phyloP scores from a whole-genome alignment of 768 basidiomycete species.

The Mycena rebaudengoi region DNA sequence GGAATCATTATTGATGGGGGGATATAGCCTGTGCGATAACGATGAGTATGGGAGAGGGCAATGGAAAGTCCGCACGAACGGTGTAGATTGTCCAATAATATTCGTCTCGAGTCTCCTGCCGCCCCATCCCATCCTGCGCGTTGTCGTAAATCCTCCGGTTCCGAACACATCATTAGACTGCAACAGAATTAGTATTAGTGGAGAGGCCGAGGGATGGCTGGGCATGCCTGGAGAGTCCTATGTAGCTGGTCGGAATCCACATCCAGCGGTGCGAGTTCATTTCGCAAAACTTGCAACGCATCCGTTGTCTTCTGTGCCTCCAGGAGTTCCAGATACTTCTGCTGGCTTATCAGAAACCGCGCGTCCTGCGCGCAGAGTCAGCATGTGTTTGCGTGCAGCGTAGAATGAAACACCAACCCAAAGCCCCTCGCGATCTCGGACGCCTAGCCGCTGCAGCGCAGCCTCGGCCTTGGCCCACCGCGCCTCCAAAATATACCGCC shows the following conservation, averaged over 20 bases:
- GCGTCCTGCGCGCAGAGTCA: conserved; percentile 63
- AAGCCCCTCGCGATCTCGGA: conserved; percentile 71
- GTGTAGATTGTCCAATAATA: conserved; percentile 82
- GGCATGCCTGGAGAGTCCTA: conserved; percentile 82
- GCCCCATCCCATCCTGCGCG: conserved; percentile 93
- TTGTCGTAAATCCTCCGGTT: conserved; percentile 81
- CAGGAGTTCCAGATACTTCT: conserved; percentile 95
- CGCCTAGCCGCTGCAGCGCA: conserved; percentile 72
- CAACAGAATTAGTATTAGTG: conserved; percentile 19
- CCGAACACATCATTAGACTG: conserved; percentile 93
- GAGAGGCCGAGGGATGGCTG: conserved; percentile 6
- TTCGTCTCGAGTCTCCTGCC: conserved; percentile 76
- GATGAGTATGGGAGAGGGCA: not conserved
- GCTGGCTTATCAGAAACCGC: conserved; percentile 88
- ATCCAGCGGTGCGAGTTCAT: conserved; percentile 86
- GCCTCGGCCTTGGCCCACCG: conserved; percentile 83
- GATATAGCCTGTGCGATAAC: conserved; percentile 71
- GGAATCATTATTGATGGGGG: conserved; percentile 95
- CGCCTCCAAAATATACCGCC: conserved; percentile 80
- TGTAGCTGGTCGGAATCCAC: conserved; percentile 85
- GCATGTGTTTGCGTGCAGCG: conserved; percentile 1
- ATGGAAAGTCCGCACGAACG: conserved; percentile 53
- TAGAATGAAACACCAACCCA: conserved; percentile 58
- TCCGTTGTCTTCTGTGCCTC: conserved; percentile 82
- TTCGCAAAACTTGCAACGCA: conserved; percentile 86